phyloP scores from a whole-genome alignment of 371 early-diverging fungal species.

The Apophysomyces elegans region DNA sequence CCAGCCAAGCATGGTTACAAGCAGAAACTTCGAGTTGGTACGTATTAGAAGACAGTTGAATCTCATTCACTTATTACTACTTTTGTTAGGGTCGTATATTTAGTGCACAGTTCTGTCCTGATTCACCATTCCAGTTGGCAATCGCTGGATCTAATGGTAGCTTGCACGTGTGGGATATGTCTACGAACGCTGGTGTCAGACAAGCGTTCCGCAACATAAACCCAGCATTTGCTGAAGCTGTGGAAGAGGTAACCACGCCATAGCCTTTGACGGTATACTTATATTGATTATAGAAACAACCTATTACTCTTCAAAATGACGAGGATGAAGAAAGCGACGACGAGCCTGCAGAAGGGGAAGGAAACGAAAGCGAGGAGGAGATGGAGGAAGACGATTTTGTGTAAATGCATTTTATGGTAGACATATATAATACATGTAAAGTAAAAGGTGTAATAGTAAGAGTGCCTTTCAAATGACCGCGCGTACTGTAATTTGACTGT shows the following conservation, averaged over 20 bases:
- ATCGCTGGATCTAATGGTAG: constrained; percentile 89
- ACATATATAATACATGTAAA: neutral
- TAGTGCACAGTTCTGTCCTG: constrained; percentile 83
- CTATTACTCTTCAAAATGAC: constrained; percentile 48
- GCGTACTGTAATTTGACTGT: no score
- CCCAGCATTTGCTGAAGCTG: constrained; percentile 24
- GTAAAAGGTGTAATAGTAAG: neutral
- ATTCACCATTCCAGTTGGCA: constrained; percentile 83
- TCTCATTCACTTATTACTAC: constrained; percentile 15
- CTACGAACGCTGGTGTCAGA: constrained; percentile 82
- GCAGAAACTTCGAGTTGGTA: constrained; percentile 78
- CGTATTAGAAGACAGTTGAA: constrained; percentile 10
- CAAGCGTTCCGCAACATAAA: constrained; percentile 61
- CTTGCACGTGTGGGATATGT: constrained; percentile 90
- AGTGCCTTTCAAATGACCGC: neutral
- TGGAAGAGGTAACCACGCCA: constrained; percentile 24
- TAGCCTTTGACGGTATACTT: neutral
- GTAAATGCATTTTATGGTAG: constrained; percentile 9
- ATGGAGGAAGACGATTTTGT: constrained; percentile 31
- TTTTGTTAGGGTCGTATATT: constrained; percentile 80
- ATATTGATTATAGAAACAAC: constrained; percentile 26
- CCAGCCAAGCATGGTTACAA: constrained; percentile 78
- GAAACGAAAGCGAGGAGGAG: constrained; percentile 24
- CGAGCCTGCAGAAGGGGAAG: constrained; percentile 41
- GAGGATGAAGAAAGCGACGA: constrained; percentile 59